phyloP scores from a whole-genome alignment of 139 green algal genomes.

The Eudorina sp. region DNA sequence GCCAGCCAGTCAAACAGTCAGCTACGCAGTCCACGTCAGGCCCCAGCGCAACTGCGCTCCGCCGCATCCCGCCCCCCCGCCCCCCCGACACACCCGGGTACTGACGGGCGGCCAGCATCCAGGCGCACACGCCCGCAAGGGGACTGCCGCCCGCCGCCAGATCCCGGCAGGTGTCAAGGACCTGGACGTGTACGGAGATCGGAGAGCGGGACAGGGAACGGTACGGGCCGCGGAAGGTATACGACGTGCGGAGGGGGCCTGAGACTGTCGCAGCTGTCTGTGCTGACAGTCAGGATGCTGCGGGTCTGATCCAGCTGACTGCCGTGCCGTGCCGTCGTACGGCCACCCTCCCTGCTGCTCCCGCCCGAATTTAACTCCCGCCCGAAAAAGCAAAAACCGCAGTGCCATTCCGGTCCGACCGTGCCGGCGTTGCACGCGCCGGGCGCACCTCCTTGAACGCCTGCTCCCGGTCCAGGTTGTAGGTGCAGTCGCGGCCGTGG shows the following conservation, averaged over 20 bases:
- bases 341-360: background rate
- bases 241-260: no score
- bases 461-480: constrained; percentile 1
- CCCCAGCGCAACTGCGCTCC: no score
- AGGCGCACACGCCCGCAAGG: constrained; percentile 38
- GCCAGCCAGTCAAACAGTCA: no score
- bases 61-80: no score
- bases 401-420: no score
- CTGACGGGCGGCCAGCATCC: constrained; percentile 41
- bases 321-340: background rate
- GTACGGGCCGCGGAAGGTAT: no score
- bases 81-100: constrained; percentile 39
- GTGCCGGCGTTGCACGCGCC: no score
- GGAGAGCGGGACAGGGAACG: background rate
- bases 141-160: constrained; percentile 9
- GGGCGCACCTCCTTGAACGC: constrained; percentile 11
- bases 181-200: no score
- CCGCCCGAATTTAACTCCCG: background rate
- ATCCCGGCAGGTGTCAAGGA: constrained; percentile 26
- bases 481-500: constrained; percentile 29
- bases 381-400: background rate
- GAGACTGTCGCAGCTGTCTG: background rate
- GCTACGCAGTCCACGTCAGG: no score
- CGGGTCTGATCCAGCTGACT: background rate
- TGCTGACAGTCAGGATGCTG: background rate